Evolutionary conservation across 805 yeast genomes (phyloP).

Genomic region (Kazachstania africana): DNA sequence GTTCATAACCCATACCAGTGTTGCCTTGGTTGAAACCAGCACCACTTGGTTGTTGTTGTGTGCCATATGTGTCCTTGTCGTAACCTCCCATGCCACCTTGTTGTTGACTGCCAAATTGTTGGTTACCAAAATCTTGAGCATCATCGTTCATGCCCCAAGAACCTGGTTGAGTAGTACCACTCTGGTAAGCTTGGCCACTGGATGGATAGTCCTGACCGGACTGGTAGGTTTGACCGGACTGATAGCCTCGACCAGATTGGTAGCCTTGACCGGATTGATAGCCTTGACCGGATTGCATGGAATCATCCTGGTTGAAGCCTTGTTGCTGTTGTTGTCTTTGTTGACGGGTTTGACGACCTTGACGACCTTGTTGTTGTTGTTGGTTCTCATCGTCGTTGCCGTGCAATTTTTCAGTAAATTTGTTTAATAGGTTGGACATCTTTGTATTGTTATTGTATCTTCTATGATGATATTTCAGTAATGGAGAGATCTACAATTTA

Average conservation of each 20-base stretch:
- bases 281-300: no score
- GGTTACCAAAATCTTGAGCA: constrained; percentile 1
- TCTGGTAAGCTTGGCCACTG: background rate
- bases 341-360: constrained; percentile 4
- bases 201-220: no score
- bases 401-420: constrained; percentile 22
- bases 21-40: background rate
- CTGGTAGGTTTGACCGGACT: no score
- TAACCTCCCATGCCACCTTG: background rate
- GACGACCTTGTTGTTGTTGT: constrained; percentile 3
- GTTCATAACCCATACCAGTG: background rate
- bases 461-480: no score
- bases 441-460: no score
- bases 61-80: background rate
- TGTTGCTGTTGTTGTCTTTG: constrained; percentile 5
- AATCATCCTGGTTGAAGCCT: no score
- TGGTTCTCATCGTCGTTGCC: constrained; percentile 12
- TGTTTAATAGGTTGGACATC: constrained; percentile 25
- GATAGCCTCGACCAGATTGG: no score
- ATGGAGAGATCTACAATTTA: no score
- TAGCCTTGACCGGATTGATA: no score
- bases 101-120: background rate
- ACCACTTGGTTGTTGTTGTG: constrained; percentile 1
- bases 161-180: constrained; percentile 2
- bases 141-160: constrained; percentile 7